phyloP scores from a whole-genome alignment of 441 rosid genomes.

The Euphorbia corollata region DNA sequence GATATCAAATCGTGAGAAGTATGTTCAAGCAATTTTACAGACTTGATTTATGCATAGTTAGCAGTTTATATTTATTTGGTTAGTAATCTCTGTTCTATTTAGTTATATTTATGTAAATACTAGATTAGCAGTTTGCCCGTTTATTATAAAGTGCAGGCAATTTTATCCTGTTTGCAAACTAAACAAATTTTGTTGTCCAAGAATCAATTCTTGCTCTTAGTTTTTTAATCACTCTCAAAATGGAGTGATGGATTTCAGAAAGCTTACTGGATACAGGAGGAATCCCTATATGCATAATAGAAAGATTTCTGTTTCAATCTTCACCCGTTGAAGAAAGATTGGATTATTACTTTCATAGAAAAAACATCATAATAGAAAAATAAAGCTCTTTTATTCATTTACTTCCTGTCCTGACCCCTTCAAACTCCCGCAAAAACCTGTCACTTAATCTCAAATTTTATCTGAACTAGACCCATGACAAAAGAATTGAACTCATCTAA shows the following conservation, averaged over 20 bases:
- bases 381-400: not conserved
- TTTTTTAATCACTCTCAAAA: not conserved
- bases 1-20: constrained; percentile 43
- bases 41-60: not conserved
- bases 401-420: not conserved
- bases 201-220: not conserved
- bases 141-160: constrained; percentile 1
- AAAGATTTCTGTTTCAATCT: not conserved
- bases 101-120: not conserved
- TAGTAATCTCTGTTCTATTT: not conserved
- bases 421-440: not conserved
- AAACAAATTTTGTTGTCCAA: not conserved
- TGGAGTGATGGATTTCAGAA: not conserved
- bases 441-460: too few relatives aligned
- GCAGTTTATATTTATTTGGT: not conserved
- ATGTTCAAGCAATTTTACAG: constrained; percentile 17
- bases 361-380: not conserved
- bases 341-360: not conserved
- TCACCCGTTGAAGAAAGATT: not conserved
- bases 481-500: too few relatives aligned
- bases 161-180: not conserved
- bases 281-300: not conserved
- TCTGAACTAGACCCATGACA: too few relatives aligned
- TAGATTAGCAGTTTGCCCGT: not conserved
- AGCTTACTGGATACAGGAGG: not conserved